Percentiles rank a stretch among this genome's conserved stretches.
These are phyloP conservation scores for Aspergillus sp. DNA, from an alignment of 2,329 filamentous ascomycete species.

Conservation along the genomic window DNA sequence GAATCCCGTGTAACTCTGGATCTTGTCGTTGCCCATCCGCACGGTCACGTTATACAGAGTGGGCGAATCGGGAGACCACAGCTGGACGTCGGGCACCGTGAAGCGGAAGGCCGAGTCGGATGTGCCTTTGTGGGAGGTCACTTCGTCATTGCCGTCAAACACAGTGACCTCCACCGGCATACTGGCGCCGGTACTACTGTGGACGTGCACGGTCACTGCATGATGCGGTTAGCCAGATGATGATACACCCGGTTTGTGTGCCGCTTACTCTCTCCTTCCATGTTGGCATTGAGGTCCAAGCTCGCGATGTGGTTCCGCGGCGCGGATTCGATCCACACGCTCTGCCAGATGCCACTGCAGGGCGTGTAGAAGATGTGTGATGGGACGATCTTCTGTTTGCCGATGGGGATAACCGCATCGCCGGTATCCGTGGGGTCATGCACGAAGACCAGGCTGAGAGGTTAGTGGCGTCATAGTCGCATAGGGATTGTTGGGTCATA, in stretches of 20 bases:
- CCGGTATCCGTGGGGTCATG: conserved; percentile 64
- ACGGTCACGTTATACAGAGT: conserved; percentile 64
- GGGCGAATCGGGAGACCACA: conserved; percentile 65
- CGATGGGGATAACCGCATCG: conserved; percentile 59
- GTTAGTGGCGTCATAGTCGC: background rate
- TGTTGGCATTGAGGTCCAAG: conserved; percentile 58
- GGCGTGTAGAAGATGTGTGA: conserved; percentile 65
- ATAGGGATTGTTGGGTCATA: conserved; percentile 28
- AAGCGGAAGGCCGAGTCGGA: conserved; percentile 56
- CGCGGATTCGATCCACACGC: conserved; percentile 67
- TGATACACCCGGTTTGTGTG: background rate
- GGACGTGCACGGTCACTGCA: conserved; percentile 56
- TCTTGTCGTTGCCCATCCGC: conserved; percentile 49
- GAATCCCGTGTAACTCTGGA: conserved; percentile 68
- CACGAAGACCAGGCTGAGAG: conserved; percentile 58
- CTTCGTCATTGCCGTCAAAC: conserved; percentile 35
- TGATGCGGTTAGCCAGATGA: background rate
- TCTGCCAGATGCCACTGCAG: conserved; percentile 73
- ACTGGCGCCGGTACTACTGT: conserved; percentile 40
- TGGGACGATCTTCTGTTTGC: conserved; percentile 60
- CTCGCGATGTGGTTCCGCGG: conserved; percentile 56
- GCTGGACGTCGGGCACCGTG: conserved; percentile 51
- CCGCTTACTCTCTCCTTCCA: conserved; percentile 50
- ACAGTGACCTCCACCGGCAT: conserved; percentile 40
- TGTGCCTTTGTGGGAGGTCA: conserved; percentile 45